A percentile compares a stretch with the other conserved stretches of the same genome.
Conservation (phyloP, 371 early-diverging fungal species). For the Lichtheimia hyalospora region DNA sequence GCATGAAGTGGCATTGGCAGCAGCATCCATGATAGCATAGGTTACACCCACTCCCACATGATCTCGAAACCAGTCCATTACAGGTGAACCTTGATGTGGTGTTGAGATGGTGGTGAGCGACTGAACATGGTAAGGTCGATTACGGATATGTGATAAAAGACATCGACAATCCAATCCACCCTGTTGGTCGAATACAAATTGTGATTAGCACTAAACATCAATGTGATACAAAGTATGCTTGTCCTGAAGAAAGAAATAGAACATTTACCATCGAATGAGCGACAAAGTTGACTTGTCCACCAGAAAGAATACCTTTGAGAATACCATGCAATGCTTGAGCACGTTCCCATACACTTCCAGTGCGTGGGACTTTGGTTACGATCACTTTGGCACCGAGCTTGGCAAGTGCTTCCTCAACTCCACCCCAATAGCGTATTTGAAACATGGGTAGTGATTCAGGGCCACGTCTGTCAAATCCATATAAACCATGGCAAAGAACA, state of each 20-base stretch:
- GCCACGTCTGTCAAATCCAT: slow-evolving; percentile 84
- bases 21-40: slow-evolving; percentile 17
- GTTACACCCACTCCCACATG: slow-evolving; percentile 60
- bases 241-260: neutral
- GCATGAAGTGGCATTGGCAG: neutral
- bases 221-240: neutral
- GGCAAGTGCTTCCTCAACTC: slow-evolving; percentile 79
- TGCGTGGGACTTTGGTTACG: slow-evolving; percentile 78
- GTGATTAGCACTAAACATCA: neutral
- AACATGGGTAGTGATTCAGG: slow-evolving; percentile 75
- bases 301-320: slow-evolving; percentile 53
- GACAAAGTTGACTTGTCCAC: slow-evolving; percentile 75
- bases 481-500: slow-evolving; percentile 89
- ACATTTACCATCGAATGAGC: slow-evolving; percentile 86
- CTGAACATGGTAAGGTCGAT: slow-evolving; percentile 60
- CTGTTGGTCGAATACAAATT: slow-evolving; percentile 17
- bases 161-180: slow-evolving; percentile 90
- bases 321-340: slow-evolving; percentile 75
- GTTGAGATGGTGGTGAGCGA: slow-evolving; percentile 88
- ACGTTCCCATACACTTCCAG: slow-evolving; percentile 77
- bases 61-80: slow-evolving; percentile 92
- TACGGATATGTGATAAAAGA: slow-evolving; percentile 74
- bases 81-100: slow-evolving; percentile 88
- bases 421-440: slow-evolving; percentile 90
- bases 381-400: slow-evolving; percentile 82